A percentile compares a stretch with the other conserved stretches of the same genome.
Evolutionary conservation across 148 eudicot species (phyloP).

Genomic region (Rhododendron kiyosumense): DNA sequence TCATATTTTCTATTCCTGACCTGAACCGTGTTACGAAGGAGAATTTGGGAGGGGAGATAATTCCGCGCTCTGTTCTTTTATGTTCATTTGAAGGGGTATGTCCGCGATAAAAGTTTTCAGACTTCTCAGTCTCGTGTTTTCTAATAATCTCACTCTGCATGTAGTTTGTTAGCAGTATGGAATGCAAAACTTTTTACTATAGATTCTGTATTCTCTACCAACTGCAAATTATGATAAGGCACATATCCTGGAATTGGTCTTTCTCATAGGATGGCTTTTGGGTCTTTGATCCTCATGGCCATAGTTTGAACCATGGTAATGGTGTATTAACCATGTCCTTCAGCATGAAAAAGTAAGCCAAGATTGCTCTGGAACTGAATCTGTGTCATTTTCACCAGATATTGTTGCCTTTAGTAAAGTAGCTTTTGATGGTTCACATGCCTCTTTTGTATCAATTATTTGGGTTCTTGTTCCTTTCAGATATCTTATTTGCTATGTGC

Average conservation of each 20-base stretch:
- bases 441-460: neutral
- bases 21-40: slow-evolving; percentile 80
- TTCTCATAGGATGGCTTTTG: neutral
- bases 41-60: slow-evolving; percentile 90
- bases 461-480: slow-evolving; percentile 35
- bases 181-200: neutral
- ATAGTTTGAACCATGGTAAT: neutral
- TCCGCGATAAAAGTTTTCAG: neutral
- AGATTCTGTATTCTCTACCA: slow-evolving; percentile 2
- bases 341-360: neutral
- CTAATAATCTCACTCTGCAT: neutral
- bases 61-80: slow-evolving; percentile 93
- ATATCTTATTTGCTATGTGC: slow-evolving; percentile 88
- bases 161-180: neutral
- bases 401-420: neutral
- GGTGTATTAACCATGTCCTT: neutral
- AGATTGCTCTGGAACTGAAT: neutral
- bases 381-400: neutral
- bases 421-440: neutral
- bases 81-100: slow-evolving; percentile 98
- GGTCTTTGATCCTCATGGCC: neutral
- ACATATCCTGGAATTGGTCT: neutral
- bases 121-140: neutral
- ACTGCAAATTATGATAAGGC: neutral
- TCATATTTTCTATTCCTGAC: slow-evolving; percentile 84